These are phyloP conservation scores for Diutina siamensis DNA, from an alignment of 1,139 yeast genomes.

Conservation along the genomic window DNA sequence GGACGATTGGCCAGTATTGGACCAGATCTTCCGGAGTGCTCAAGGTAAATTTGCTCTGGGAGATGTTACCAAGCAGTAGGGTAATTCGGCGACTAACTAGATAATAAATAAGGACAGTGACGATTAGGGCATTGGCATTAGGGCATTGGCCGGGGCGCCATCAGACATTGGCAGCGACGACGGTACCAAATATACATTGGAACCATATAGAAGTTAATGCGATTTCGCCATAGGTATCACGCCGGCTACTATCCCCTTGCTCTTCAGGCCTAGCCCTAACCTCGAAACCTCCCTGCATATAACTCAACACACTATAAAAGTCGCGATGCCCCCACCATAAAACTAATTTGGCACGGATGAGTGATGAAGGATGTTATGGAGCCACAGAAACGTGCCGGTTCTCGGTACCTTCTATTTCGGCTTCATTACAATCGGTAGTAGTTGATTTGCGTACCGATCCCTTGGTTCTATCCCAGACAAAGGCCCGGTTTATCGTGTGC, in stretches of 20 bases:
- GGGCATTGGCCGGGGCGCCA: too few relatives aligned
- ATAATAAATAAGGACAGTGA: too few relatives aligned
- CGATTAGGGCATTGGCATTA: too few relatives aligned
- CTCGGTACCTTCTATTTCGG: background rate
- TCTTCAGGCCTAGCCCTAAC: too few relatives aligned
- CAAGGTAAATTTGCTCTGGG: slow-evolving; percentile 14
- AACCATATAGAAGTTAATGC: too few relatives aligned
- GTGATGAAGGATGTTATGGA: background rate
- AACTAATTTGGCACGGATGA: slow-evolving; percentile 4
- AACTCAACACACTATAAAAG: background rate
- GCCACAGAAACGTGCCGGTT: background rate
- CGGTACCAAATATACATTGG: too few relatives aligned
- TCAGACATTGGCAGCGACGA: too few relatives aligned
- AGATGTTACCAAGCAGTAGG: slow-evolving; percentile 2
- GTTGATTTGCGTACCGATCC: background rate
- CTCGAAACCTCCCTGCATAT: slow-evolving; percentile 3
- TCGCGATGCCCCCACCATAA: background rate
- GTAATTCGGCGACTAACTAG: too few relatives aligned
- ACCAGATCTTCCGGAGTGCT: slow-evolving; percentile 37
- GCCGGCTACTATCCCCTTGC: too few relatives aligned
- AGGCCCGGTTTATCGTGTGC: slow-evolving; percentile 5
- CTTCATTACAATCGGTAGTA: background rate
- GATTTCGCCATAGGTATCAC: too few relatives aligned
- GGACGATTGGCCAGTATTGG: slow-evolving; percentile 25
- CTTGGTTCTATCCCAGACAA: slow-evolving; percentile 1